These are phyloP conservation scores for Camillea tinctor DNA, from an alignment of 2,329 filamentous ascomycete species.

Conservation along the genomic window DNA sequence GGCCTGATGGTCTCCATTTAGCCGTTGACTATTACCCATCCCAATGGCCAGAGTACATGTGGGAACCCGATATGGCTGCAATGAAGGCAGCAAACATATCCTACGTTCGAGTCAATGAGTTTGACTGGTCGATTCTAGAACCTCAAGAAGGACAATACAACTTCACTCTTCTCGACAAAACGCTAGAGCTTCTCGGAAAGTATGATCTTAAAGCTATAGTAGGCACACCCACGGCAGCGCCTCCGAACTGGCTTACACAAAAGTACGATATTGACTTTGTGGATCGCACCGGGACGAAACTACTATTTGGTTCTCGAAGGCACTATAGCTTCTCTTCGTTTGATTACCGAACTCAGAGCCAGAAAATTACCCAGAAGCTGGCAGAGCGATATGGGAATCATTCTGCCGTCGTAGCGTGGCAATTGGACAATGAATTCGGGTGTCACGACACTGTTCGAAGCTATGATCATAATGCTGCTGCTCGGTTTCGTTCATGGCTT, in stretches of 20 bases:
- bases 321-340: slow-evolving; percentile 25
- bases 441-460: slow-evolving; percentile 20
- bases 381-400: slow-evolving; percentile 21
- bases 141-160: slow-evolving; percentile 20
- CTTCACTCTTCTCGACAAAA: slow-evolving; percentile 21
- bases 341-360: slow-evolving; percentile 22
- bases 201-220: slow-evolving; percentile 23
- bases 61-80: slow-evolving; percentile 20
- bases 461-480: slow-evolving; percentile 20
- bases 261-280: slow-evolving; percentile 22
- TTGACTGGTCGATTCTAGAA: slow-evolving; percentile 23
- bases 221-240: slow-evolving; percentile 22
- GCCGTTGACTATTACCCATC: slow-evolving; percentile 24
- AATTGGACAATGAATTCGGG: slow-evolving; percentile 26
- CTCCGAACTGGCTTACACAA: slow-evolving; percentile 19
- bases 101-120: slow-evolving; percentile 24
- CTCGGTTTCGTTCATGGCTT: slow-evolving; percentile 21
- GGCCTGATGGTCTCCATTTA: slow-evolving; percentile 18
- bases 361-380: slow-evolving; percentile 20
- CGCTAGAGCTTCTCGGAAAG: slow-evolving; percentile 13
- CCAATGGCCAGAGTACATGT: slow-evolving; percentile 23
- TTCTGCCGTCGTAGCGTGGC: slow-evolving; percentile 18
- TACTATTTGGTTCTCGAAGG: slow-evolving; percentile 21
- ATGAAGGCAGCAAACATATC: slow-evolving; percentile 22
- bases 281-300: slow-evolving; percentile 22